Evolutionary conservation across 2,329 filamentous ascomycete genomes (phyloP).

Genomic region (Nigrospora osmanthi): DNA sequence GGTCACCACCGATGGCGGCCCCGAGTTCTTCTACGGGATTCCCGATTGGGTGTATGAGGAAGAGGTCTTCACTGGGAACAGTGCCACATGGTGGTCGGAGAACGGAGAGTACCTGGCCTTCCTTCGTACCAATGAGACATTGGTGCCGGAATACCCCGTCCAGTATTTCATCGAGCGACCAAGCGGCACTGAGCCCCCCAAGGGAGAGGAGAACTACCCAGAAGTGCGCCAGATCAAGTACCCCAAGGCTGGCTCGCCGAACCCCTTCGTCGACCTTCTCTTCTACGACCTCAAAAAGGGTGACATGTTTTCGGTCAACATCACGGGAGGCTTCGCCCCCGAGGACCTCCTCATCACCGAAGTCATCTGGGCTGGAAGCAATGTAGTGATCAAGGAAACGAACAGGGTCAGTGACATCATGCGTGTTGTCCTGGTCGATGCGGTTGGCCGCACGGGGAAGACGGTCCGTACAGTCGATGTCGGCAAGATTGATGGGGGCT

Average conservation of each 20-base stretch:
- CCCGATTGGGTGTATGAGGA: constrained; percentile 96
- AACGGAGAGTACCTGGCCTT: constrained; percentile 89
- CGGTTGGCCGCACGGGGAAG: constrained; percentile 62
- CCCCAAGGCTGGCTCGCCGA: constrained; percentile 89
- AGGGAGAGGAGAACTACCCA: constrained; percentile 80
- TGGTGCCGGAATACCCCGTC: constrained; percentile 84
- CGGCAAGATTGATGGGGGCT: constrained; percentile 81
- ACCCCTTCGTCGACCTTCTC: constrained; percentile 78
- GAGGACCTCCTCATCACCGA: constrained; percentile 87
- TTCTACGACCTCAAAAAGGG: constrained; percentile 79
- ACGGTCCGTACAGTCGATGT: constrained; percentile 76
- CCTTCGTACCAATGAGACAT: constrained; percentile 85
- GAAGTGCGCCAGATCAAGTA: constrained; percentile 93
- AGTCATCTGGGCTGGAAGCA: constrained; percentile 80
- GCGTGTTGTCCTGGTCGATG: constrained; percentile 80
- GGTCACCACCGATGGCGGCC: constrained; percentile 80
- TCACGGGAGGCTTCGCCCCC: constrained; percentile 69
- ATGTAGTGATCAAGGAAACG: constrained; percentile 82
- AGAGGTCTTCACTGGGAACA: constrained; percentile 73
- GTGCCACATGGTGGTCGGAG: constrained; percentile 90
- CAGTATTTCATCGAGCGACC: constrained; percentile 89
- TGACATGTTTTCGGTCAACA: constrained; percentile 72
- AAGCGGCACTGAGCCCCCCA: constrained; percentile 59
- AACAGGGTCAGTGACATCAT: constrained; percentile 92
- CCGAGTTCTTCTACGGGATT: constrained; percentile 87